These are phyloP conservation scores for Rhizopus microsporus DNA, from an alignment of 371 early-diverging fungal species.

Conservation along the genomic window DNA sequence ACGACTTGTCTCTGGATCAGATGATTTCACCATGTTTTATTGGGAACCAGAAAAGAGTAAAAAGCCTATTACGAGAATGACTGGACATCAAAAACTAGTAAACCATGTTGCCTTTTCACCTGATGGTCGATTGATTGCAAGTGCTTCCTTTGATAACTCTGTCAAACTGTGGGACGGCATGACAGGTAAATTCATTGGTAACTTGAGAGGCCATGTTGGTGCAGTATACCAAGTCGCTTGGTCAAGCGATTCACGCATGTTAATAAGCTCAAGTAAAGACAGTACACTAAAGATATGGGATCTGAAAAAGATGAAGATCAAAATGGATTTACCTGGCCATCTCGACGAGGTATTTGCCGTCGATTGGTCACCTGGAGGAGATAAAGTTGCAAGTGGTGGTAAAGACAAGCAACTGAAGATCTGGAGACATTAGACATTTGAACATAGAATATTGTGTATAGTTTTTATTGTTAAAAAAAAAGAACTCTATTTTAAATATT, in stretches of 20 bases:
- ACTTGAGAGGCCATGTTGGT: slow-evolving; percentile 92
- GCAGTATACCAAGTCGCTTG: slow-evolving; percentile 94
- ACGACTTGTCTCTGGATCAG: slow-evolving; percentile 90
- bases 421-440: slow-evolving; percentile 51
- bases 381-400: slow-evolving; percentile 91
- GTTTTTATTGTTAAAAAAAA: not conserved
- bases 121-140: slow-evolving; percentile 90
- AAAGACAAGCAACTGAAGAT: slow-evolving; percentile 91
- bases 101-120: slow-evolving; percentile 94
- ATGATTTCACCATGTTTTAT: slow-evolving; percentile 95
- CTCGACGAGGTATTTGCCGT: slow-evolving; percentile 93
- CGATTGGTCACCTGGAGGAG: slow-evolving; percentile 94
- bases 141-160: slow-evolving; percentile 97
- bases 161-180: slow-evolving; percentile 97
- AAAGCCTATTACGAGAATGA: slow-evolving; percentile 88
- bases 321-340: slow-evolving; percentile 94
- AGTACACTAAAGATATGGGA: slow-evolving; percentile 95
- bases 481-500: not conserved
- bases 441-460: not conserved
- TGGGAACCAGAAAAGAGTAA: slow-evolving; percentile 88
- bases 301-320: slow-evolving; percentile 81
- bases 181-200: slow-evolving; percentile 91
- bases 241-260: slow-evolving; percentile 89
- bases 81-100: slow-evolving; percentile 93
- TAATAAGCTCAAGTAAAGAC: slow-evolving; percentile 91